Evolutionary conservation across 2,329 filamentous ascomycete genomes (phyloP), one percentile per base, ranked within the genome.

Genomic region (Pestalotiopsis sp.): DNA sequence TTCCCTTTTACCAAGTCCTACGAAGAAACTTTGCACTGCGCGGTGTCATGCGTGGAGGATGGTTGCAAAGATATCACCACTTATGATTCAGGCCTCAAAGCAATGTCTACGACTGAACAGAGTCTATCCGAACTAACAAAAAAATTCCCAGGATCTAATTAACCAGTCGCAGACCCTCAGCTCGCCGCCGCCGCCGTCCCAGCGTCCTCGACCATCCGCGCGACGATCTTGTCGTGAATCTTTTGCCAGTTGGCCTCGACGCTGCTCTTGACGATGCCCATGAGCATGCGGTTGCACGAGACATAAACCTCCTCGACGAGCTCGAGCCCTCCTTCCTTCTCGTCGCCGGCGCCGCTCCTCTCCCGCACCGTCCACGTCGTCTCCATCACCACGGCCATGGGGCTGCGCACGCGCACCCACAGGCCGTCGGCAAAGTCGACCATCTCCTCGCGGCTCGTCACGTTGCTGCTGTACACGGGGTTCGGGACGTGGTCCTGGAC

Each of bases 371-470:
- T 69, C 87, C 87, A 89, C 17, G 81, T 74, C 17, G 86, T 87
- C 75, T 89, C 87, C 81, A 89, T 84, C 2, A 84, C 77, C 41
- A 87, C 79, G 59, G 80, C 82, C 75, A 89, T 73, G 23, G 87
- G 86, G 56, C 84, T 85, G 58, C 78, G 79, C 66, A 88, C 84
- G 11, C 86, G 78, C 57, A 86, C 83, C 74, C 87, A 88, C 6
- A 86, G 73, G 20, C 87, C 87, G 36, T 76, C 80, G n/a, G 78
- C 78, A 20, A 85, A 77, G 70, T 87, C 77, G 20, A 85, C 83
- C 70, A 88, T 85, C 77, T 88, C 86, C 73, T 87, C 86, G 5
- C 76, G 83, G 78, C 86, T 88, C 66, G 85, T 81, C 6, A 88
- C 84, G 62, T 84, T 83, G 65, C 81, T 84, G 73, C 86, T 85